A percentile compares a stretch with the other conserved stretches of the same genome.
phyloP scores from a whole-genome alignment of 2,329 filamentous ascomycete species.

The Xylaria sp. region DNA sequence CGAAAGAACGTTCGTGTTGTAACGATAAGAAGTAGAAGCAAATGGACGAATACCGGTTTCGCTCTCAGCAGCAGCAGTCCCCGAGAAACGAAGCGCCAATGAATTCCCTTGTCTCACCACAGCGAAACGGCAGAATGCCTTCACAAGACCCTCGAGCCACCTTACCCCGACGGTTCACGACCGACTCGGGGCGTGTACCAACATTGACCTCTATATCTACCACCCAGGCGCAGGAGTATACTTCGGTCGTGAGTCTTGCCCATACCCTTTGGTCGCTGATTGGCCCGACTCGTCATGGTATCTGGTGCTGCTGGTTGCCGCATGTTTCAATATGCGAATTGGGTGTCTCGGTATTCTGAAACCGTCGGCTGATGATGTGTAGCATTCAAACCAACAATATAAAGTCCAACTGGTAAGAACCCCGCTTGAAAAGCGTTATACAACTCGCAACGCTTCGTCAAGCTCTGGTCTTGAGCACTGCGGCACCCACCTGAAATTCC shows the following conservation, averaged over 20 bases:
- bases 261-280: conserved; percentile 23
- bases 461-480: conserved; percentile 6
- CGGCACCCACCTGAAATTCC: conserved; percentile 18
- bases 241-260: conserved; percentile 48
- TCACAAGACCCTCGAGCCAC: conserved; percentile 77
- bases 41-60: conserved; percentile 84
- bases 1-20: conserved; percentile 52
- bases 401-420: conserved; percentile 77
- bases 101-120: conserved; percentile 77
- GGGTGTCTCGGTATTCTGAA: conserved; percentile 46
- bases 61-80: conserved; percentile 74
- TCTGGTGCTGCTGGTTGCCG: conserved; percentile 38
- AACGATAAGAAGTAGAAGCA: conserved; percentile 57
- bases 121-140: conserved; percentile 72
- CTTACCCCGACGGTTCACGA: conserved; percentile 92
- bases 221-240: conserved; percentile 62
- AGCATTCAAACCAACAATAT: conserved; percentile 47
- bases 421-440: conserved; percentile 10
- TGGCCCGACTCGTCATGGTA: conserved; percentile 26
- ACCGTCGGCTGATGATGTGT: conserved; percentile 44
- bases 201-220: conserved; percentile 72
- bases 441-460: not conserved
- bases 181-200: conserved; percentile 85
- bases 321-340: conserved; percentile 46
- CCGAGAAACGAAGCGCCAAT: conserved; percentile 80